phyloP scores from a whole-genome alignment of 2,329 filamentous ascomycete species.

The Xylogone sp. region DNA sequence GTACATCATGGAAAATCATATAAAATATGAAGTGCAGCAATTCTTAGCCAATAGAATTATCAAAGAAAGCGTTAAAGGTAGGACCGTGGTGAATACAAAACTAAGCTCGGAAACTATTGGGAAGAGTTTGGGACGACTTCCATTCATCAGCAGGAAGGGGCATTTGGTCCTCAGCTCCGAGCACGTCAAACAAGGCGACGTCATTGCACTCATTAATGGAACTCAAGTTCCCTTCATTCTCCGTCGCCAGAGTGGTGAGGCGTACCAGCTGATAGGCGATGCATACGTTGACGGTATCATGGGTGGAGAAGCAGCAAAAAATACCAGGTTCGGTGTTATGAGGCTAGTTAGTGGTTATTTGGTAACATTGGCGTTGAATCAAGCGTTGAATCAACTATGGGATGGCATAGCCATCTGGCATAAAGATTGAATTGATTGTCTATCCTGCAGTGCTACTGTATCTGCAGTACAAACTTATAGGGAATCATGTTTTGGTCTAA shows the following conservation, averaged over 20 bases:
- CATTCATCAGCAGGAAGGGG: conserved; percentile 10
- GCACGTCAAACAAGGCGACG: conserved; percentile 5
- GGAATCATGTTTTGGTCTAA: too few relatives aligned
- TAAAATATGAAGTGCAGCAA: conserved; percentile 5
- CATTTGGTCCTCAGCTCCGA: conserved; percentile 9
- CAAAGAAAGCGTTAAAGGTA: conserved; percentile 5
- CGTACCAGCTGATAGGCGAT: conserved; percentile 18
- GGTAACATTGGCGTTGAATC: too few relatives aligned
- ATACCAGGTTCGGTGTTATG: too few relatives aligned
- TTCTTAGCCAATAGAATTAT: conserved; percentile 3
- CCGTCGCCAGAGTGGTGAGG: neutral
- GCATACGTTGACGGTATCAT: conserved; percentile 24
- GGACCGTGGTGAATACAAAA: neutral
- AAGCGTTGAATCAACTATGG: too few relatives aligned
- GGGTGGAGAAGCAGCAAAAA: conserved; percentile 15
- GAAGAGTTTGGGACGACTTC: conserved; percentile 10
- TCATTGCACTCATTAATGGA: conserved; percentile 5
- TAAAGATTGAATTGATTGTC: too few relatives aligned
- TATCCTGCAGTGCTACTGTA: too few relatives aligned
- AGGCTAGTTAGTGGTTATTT: too few relatives aligned
- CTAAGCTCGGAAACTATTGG: conserved; percentile 6
- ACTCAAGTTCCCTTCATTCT: conserved; percentile 8
- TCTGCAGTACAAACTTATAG: too few relatives aligned
- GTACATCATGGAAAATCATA: conserved; percentile 5
- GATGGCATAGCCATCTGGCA: too few relatives aligned